phyloP scores from a whole-genome alignment of 306 rosid genomes.

The Pterocarpus macrocarpus region DNA sequence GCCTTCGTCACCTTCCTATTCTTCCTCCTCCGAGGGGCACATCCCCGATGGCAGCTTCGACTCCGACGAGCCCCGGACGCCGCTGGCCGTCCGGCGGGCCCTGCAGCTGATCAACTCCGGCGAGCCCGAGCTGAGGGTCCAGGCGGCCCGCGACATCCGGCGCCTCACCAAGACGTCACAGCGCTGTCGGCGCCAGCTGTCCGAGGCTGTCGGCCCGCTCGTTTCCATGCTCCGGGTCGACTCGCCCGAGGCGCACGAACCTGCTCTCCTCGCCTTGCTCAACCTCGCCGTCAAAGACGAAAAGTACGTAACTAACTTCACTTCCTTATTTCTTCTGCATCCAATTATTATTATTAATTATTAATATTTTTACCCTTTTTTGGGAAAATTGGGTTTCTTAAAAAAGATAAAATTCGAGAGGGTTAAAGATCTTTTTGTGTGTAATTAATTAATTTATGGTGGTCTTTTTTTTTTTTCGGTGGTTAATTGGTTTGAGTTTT shows the following conservation, averaged over 20 bases:
- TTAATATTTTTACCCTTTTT: neutral
- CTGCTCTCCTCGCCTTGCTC: conserved; percentile 91
- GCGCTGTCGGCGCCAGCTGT: conserved; percentile 85
- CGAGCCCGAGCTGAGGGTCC: conserved; percentile 59
- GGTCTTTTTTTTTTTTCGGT: neutral
- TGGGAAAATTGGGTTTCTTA: neutral
- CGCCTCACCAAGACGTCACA: conserved; percentile 92
- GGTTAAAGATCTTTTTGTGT: neutral
- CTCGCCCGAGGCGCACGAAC: conserved; percentile 73
- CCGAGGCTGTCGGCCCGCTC: conserved; percentile 70
- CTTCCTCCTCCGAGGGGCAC: conserved; percentile 41
- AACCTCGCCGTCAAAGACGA: conserved; percentile 98
- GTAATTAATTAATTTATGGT: neutral
- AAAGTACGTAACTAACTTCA: conserved; percentile 55
- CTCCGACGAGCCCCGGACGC: conserved; percentile 54
- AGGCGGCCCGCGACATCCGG: conserved; percentile 86
- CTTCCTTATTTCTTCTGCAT: neutral
- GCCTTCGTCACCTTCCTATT: conserved; percentile 44
- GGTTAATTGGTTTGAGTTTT: neutral
- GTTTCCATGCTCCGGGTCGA: conserved; percentile 70
- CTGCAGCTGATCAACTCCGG: conserved; percentile 72
- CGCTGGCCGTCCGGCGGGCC: conserved; percentile 72
- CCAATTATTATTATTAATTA: neutral
- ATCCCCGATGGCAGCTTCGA: conserved; percentile 43
- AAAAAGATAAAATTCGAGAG: neutral